Percentiles rank a stretch among this genome's conserved stretches.
phyloP scores from a whole-genome alignment of 2,329 filamentous ascomycete species.

The Paecilomyces niveus region DNA sequence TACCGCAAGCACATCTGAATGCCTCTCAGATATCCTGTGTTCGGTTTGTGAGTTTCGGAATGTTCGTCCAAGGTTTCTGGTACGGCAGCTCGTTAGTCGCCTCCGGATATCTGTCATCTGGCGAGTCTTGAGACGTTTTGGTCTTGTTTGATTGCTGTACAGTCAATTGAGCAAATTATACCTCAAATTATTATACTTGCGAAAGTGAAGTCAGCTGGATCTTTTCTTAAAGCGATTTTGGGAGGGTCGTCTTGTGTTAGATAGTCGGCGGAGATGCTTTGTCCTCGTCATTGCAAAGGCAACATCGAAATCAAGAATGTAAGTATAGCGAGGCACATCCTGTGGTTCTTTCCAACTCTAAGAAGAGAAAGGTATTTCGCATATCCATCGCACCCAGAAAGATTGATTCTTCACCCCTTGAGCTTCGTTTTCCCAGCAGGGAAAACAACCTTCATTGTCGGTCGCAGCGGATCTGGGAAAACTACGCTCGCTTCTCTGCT shows the following conservation, averaged over 20 bases:
- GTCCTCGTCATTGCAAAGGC: constrained; percentile 48
- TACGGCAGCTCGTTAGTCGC: constrained; percentile 68
- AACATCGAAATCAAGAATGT: constrained; percentile 65
- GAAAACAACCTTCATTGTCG: constrained; percentile 72
- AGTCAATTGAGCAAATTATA: constrained; percentile 65
- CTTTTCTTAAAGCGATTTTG: constrained; percentile 49
- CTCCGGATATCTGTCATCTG: constrained; percentile 51
- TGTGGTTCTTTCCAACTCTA: constrained; percentile 2
- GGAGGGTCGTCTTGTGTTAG: constrained; percentile 14
- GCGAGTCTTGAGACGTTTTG: constrained; percentile 80
- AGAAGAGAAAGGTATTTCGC: constrained; percentile 62
- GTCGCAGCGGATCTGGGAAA: constrained; percentile 84
- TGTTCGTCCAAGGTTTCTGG: constrained; percentile 89
- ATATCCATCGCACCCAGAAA: constrained; percentile 64
- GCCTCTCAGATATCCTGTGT: constrained; percentile 66
- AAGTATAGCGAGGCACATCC: constrained; percentile 10
- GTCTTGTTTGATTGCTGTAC: constrained; percentile 66
- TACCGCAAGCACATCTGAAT: constrained; percentile 60
- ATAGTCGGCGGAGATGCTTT: constrained; percentile 21
- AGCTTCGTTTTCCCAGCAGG: constrained; percentile 66
- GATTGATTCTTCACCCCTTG: constrained; percentile 52
- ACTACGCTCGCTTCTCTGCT: constrained; percentile 80
- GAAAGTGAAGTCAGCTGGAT: constrained; percentile 70
- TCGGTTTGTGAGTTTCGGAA: constrained; percentile 64
- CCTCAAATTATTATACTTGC: constrained; percentile 71